Evolutionary conservation across 495 filamentous ascomycete species (phyloP).

Genomic region (Penicillium paradoxum): DNA sequence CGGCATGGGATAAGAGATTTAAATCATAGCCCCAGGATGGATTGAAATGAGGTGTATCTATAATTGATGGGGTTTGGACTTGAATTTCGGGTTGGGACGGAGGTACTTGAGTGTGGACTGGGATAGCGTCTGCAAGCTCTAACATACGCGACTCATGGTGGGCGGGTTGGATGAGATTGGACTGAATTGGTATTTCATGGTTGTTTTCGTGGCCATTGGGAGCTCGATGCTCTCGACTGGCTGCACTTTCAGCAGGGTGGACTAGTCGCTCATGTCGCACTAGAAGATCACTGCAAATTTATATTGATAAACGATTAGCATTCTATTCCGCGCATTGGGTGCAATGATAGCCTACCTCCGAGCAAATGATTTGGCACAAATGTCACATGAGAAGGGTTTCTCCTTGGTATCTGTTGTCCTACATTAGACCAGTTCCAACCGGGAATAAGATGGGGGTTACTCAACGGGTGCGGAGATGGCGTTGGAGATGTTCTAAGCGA

Average conservation of each 20-base stretch:
- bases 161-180: constrained; percentile 35
- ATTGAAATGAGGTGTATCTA: constrained; percentile 45
- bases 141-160: constrained; percentile 46
- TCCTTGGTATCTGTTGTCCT: constrained; percentile 46
- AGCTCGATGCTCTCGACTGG: constrained; percentile 40
- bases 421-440: constrained; percentile 23
- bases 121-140: constrained; percentile 44
- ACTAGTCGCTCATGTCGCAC: constrained; percentile 71
- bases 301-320: constrained; percentile 25
- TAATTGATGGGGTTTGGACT: constrained; percentile 38
- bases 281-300: constrained; percentile 54
- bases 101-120: constrained; percentile 36
- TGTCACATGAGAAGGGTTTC: constrained; percentile 52
- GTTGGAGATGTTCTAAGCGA: constrained; percentile 49
- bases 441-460: constrained; percentile 29
- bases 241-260: constrained; percentile 56
- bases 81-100: constrained; percentile 37
- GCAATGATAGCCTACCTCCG: constrained; percentile 34
- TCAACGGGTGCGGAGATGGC: constrained; percentile 53
- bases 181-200: constrained; percentile 36
- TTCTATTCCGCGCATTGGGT: constrained; percentile 2
- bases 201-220: constrained; percentile 23
- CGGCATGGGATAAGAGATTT: constrained; percentile 47
- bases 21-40: constrained; percentile 49
- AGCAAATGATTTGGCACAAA: constrained; percentile 48